These are phyloP conservation scores for Diaporthe longicolla DNA, from an alignment of 2,329 filamentous ascomycete genomes.

Conservation along the genomic window DNA sequence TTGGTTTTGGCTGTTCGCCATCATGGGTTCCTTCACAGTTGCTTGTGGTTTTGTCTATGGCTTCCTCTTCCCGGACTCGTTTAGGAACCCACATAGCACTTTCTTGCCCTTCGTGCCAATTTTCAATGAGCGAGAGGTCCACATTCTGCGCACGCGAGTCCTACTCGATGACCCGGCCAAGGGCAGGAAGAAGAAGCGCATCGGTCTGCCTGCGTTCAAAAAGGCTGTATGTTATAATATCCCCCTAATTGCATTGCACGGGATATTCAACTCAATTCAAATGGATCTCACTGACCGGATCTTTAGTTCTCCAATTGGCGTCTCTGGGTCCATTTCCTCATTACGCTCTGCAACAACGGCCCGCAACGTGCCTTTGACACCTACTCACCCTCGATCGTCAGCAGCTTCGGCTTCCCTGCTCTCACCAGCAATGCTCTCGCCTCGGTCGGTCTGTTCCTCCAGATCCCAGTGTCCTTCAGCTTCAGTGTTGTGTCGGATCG, in stretches of 20 bases:
- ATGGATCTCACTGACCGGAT: background rate
- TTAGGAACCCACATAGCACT: conserved; percentile 18
- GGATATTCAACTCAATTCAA: too few relatives aligned
- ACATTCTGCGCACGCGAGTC: conserved; percentile 53
- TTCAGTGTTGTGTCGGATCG: conserved; percentile 68
- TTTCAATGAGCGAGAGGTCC: conserved; percentile 47
- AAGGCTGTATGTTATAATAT: conserved; percentile 48
- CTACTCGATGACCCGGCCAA: conserved; percentile 55
- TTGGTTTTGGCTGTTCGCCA: conserved; percentile 53
- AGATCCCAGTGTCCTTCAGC: conserved; percentile 65
- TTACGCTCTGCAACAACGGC: conserved; percentile 64
- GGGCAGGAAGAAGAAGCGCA: conserved; percentile 48
- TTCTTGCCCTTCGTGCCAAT: conserved; percentile 33
- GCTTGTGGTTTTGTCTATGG: conserved; percentile 52
- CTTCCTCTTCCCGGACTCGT: conserved; percentile 49
- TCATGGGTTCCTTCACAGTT: conserved; percentile 53
- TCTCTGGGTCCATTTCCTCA: conserved; percentile 65
- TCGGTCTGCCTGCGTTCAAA: conserved; percentile 52
- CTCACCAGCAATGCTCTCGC: conserved; percentile 64
- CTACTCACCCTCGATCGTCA: conserved; percentile 68
- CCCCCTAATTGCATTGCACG: too few relatives aligned
- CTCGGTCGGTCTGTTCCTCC: conserved; percentile 66
- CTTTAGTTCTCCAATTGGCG: conserved; percentile 63
- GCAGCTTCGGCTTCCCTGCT: conserved; percentile 63
- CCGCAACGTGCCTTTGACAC: conserved; percentile 64